Conservation (phyloP, 176 grass and related monocot genomes). For the Ensete ventricosum region DNA sequence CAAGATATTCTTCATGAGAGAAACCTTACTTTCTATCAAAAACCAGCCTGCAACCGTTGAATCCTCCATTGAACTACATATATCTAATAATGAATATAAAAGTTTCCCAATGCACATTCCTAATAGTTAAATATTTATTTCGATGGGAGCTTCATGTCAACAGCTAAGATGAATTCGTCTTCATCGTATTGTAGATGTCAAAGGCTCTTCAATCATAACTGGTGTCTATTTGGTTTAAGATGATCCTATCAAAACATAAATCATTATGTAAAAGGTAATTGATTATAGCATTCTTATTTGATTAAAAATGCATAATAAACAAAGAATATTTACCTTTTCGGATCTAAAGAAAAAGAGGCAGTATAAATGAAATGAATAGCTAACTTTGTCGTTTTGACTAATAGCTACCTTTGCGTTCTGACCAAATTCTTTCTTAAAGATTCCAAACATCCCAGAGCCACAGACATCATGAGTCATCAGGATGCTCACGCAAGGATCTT, state of each 20-base stretch:
- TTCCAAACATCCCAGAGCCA: conserved; percentile 69
- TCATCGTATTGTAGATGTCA: background rate
- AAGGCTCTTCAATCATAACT: background rate
- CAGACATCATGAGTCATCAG: conserved; percentile 94
- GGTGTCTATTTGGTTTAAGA: background rate
- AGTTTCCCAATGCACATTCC: too few relatives aligned
- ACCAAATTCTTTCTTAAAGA: conserved; percentile 90
- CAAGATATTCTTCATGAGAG: too few relatives aligned
- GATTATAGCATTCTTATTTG: background rate
- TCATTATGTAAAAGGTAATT: background rate
- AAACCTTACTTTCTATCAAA: too few relatives aligned
- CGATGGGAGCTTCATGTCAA: too few relatives aligned
- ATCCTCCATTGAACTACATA: too few relatives aligned
- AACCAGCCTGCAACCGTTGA: too few relatives aligned
- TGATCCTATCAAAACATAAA: background rate
- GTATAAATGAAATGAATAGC: background rate
- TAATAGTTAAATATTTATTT: too few relatives aligned
- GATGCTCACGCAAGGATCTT: conserved; percentile 81
- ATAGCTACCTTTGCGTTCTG: conserved; percentile 48
- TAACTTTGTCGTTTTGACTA: background rate
- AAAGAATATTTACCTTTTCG: background rate
- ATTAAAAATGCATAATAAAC: background rate
- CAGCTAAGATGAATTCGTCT: too few relatives aligned
- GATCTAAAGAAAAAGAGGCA: background rate
- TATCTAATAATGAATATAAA: too few relatives aligned